Conservation (phyloP, 108 stramenopile genomes). For the Chaetoceros tenuissimus region DNA sequence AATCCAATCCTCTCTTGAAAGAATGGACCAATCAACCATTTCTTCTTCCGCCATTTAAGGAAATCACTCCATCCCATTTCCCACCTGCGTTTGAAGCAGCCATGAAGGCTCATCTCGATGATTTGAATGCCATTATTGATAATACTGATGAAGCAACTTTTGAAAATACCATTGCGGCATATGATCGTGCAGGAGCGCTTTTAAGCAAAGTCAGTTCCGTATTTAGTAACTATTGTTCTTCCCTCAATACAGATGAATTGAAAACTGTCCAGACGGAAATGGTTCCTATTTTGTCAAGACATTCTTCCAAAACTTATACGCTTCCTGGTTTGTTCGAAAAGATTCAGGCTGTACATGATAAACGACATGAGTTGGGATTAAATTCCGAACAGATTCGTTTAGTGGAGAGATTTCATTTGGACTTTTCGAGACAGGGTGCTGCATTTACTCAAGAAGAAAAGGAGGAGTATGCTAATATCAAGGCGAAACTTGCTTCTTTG, state of each 20-base stretch:
- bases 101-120: slow-evolving; percentile 41
- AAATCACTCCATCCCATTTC: slow-evolving; percentile 33
- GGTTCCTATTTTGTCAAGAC: slow-evolving; percentile 43
- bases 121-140: slow-evolving; percentile 45
- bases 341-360: slow-evolving; percentile 32
- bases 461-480: slow-evolving; percentile 50
- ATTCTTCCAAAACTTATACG: slow-evolving; percentile 27
- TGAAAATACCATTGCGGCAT: slow-evolving; percentile 40
- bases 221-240: slow-evolving; percentile 39
- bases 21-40: slow-evolving; percentile 51
- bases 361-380: slow-evolving; percentile 24
- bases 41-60: slow-evolving; percentile 40
- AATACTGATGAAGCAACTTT: slow-evolving; percentile 24
- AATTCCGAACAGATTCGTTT: slow-evolving; percentile 43
- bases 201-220: slow-evolving; percentile 28
- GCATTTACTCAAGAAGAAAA: slow-evolving; percentile 33
- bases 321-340: slow-evolving; percentile 65
- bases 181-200: slow-evolving; percentile 39
- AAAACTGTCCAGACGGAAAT: slow-evolving; percentile 46
- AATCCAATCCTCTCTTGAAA: slow-evolving; percentile 38
- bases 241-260: slow-evolving; percentile 43
- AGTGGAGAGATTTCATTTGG: slow-evolving; percentile 58
- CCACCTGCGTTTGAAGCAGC: slow-evolving; percentile 40
- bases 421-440: slow-evolving; percentile 60
- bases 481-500: slow-evolving; percentile 56